Evolutionary conservation across 768 basidiomycete species (phyloP).

Genomic region (Leccinum boreale): DNA sequence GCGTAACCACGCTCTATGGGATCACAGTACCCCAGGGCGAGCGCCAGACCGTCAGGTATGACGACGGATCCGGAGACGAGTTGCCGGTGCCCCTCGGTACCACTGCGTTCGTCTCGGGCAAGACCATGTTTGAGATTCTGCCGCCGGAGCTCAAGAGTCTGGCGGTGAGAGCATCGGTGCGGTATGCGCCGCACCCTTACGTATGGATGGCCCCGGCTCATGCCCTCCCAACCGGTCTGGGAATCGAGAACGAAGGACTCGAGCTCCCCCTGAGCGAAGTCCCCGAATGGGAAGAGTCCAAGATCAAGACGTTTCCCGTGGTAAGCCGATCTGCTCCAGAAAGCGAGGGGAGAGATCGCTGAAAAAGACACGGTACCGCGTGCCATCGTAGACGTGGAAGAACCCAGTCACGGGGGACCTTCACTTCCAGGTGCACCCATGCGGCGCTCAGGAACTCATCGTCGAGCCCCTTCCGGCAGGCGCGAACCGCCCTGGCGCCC

Average conservation of each 20-base stretch:
- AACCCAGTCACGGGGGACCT: conserved; percentile 81
- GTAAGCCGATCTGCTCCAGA: conserved; percentile 29
- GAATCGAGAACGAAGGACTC: conserved; percentile 73
- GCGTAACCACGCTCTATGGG: conserved; percentile 82
- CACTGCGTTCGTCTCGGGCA: conserved; percentile 80
- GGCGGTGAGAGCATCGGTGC: conserved; percentile 71
- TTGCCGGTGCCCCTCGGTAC: conserved; percentile 81
- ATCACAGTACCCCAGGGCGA: conserved; percentile 67
- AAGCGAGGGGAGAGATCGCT: not conserved
- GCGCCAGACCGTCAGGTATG: conserved; percentile 66
- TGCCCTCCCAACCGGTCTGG: conserved; percentile 75
- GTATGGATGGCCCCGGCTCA: conserved; percentile 85
- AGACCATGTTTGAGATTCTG: conserved; percentile 80
- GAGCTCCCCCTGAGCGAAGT: conserved; percentile 67
- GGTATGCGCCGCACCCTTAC: conserved; percentile 84
- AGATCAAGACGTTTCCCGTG: conserved; percentile 69
- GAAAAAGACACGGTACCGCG: not conserved
- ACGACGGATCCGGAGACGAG: conserved; percentile 86
- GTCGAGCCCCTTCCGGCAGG: conserved; percentile 71
- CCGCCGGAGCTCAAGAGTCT: conserved; percentile 71
- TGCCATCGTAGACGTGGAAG: conserved; percentile 69
- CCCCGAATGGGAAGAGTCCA: conserved; percentile 78
- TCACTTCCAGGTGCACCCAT: conserved; percentile 90
- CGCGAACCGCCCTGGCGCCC: conserved; percentile 53
- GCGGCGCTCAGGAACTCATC: conserved; percentile 62